phyloP scores from a whole-genome alignment of 2,329 filamentous ascomycete species.

The Bisporella sp. region DNA sequence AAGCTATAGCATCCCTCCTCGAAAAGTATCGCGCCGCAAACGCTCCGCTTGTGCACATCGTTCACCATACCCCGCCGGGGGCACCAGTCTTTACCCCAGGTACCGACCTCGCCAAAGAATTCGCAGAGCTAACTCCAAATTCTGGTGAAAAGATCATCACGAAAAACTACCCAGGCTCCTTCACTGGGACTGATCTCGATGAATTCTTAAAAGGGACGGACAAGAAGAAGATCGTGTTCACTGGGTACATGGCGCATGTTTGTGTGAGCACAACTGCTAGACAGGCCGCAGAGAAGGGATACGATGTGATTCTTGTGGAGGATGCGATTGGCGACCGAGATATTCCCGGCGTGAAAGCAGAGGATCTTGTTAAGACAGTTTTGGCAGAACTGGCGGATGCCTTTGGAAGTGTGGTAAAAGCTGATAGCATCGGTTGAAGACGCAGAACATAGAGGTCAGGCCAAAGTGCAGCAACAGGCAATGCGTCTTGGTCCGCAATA shows the following conservation, averaged over 20 bases:
- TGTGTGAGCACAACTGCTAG: slow-evolving; percentile 57
- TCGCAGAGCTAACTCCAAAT: slow-evolving; percentile 48
- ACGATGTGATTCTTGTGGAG: slow-evolving; percentile 53
- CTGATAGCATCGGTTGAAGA: slow-evolving; percentile 23
- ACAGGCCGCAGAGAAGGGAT: slow-evolving; percentile 52
- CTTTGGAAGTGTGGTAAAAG: slow-evolving; percentile 50
- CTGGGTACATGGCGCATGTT: slow-evolving; percentile 60
- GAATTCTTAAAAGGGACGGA: slow-evolving; percentile 43
- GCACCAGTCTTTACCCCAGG: slow-evolving; percentile 60
- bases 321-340: slow-evolving; percentile 61
- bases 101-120: slow-evolving; percentile 52
- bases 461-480: no score
- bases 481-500: no score
- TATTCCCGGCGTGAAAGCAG: slow-evolving; percentile 51
- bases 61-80: slow-evolving; percentile 52
- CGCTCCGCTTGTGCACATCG: slow-evolving; percentile 50
- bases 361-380: slow-evolving; percentile 42
- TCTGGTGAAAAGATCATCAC: slow-evolving; percentile 46
- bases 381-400: slow-evolving; percentile 55
- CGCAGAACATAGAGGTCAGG: no score
- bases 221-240: slow-evolving; percentile 52
- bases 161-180: slow-evolving; percentile 53
- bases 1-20: slow-evolving; percentile 49
- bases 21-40: slow-evolving; percentile 49
- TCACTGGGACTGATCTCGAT: slow-evolving; percentile 53